phyloP scores from a whole-genome alignment of 208 protist genomes.

The Wallacemonas sp. region DNA sequence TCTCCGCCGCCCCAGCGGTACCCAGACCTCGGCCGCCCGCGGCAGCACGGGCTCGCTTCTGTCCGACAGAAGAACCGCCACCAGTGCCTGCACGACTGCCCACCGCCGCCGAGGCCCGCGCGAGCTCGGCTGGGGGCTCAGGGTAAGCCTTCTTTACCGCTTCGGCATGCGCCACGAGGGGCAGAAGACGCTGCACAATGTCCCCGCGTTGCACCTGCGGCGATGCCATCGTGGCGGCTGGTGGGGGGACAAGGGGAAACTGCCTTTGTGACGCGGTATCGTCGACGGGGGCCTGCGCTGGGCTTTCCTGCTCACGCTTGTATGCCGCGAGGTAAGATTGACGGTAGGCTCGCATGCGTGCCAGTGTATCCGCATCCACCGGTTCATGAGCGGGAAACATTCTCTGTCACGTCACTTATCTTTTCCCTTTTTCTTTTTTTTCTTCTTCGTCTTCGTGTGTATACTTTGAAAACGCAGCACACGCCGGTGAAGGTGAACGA shows the following conservation, averaged over 20 bases:
- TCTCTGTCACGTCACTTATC: background rate
- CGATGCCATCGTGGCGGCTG: background rate
- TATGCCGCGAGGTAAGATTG: background rate
- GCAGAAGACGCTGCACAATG: slow-evolving; percentile 19
- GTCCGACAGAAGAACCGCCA: background rate
- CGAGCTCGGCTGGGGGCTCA: slow-evolving; percentile 24
- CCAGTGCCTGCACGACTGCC: slow-evolving; percentile 7
- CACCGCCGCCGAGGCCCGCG: slow-evolving; percentile 16
- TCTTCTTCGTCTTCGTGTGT: background rate
- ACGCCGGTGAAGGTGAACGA: background rate
- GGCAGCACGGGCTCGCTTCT: slow-evolving; percentile 11
- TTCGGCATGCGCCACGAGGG: slow-evolving; percentile 39
- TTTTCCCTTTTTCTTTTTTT: background rate
- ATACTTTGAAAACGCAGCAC: too few species aligned
- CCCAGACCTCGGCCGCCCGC: slow-evolving; percentile 14
- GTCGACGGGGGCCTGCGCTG: background rate
- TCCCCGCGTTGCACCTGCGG: background rate
- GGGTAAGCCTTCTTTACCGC: slow-evolving; percentile 42
- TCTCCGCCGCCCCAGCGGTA: background rate
- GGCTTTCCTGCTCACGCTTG: background rate
- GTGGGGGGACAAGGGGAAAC: background rate
- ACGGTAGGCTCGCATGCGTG: slow-evolving; percentile 3
- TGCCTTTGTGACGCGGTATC: background rate
- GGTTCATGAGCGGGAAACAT: slow-evolving; percentile 13
- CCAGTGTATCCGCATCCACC: background rate